Percentiles rank a stretch among this genome's conserved stretches.
phyloP scores from a whole-genome alignment of 2,329 filamentous ascomycete species.

The Alternaria ethzedia region DNA sequence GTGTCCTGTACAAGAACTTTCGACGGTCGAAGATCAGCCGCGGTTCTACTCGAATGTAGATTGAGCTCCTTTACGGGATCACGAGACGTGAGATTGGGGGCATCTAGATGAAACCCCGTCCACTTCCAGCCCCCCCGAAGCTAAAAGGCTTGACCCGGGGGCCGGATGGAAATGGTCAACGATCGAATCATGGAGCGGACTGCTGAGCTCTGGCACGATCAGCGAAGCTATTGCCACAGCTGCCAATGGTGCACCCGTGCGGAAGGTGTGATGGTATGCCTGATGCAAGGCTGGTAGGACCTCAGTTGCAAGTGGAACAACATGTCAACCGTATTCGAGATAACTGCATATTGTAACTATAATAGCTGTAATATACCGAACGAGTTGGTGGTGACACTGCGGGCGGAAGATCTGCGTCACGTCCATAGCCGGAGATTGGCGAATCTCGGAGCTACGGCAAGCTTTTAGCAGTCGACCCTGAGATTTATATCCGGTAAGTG shows the following conservation, averaged over 20 bases:
- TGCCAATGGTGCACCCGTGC: background rate
- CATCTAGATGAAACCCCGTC: slow-evolving; percentile 37
- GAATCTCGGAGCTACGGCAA: background rate
- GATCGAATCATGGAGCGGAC: background rate
- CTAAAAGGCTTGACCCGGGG: background rate
- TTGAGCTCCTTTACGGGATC: slow-evolving; percentile 13
- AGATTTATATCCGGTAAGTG: background rate
- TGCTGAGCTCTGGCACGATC: background rate
- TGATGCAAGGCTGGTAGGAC: background rate
- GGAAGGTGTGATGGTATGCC: background rate
- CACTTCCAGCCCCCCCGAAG: background rate
- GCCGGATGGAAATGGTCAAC: background rate
- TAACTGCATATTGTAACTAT: slow-evolving; percentile 1
- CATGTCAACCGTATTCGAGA: slow-evolving; percentile 11
- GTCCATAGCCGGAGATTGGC: background rate
- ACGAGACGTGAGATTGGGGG: slow-evolving; percentile 19
- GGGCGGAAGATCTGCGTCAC: background rate
- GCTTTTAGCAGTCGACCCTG: background rate
- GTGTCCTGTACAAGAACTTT: background rate
- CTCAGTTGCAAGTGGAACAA: background rate
- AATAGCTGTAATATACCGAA: slow-evolving; percentile 1
- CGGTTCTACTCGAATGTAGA: slow-evolving; percentile 4
- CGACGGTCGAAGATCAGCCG: background rate
- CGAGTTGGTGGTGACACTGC: background rate
- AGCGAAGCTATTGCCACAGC: background rate